Base-by-base conservation (phyloP, 2,329 filamentous ascomycete genomes). In the Trichoderma pleuroti region DNA sequence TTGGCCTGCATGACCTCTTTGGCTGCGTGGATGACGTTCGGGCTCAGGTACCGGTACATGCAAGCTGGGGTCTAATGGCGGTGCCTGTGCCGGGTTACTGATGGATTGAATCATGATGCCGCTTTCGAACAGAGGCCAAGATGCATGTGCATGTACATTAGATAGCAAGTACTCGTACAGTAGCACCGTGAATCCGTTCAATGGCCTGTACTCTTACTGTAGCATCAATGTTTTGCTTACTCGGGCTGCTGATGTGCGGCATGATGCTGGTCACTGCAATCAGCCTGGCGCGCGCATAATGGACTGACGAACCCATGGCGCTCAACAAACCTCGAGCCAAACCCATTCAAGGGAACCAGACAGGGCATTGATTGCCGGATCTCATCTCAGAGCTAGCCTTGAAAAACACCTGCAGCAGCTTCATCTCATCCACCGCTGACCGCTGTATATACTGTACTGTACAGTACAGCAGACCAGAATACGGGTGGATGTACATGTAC, bases 1-100 rank as follows among this genome's bases (percentile, higher is more conserved):
- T 11, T 54, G 34, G 39, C 32, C 54, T 67, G 64, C 64, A 67
- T 67, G 64, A 68, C 54, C 54, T 46, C 52, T 68, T 68, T 60
- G 36, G 26, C 24, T 68, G 65, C 52, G 54, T 16, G n/a, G 54
- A 68, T 68, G 65, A 49, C 54, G 65, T 59, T 68, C n/a, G 65
- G 36, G 54, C n/a, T n/a, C 46, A 28, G 46, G 62, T 65, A 65
- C 46, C 21, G 12, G 63, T 66, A 66, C 63, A 36, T 56, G 52
- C 30, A 42, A 28, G 26, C 52, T 56, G 26, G 52, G 52, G 52
- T 56, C 14, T 16, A 56, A 24, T 52, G 26, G 52, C 14, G 26
- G 52, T 56, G 42, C 42, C 24, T n/a, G n/a, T n/a, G n/a, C n/a
- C n/a, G n/a, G n/a, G n/a, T n/a, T n/a, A n/a, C 16, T 56, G n/a